These are phyloP conservation scores for Musa beccarii DNA, from an alignment of 176 grass and related monocot genomes.

Conservation along the genomic window DNA sequence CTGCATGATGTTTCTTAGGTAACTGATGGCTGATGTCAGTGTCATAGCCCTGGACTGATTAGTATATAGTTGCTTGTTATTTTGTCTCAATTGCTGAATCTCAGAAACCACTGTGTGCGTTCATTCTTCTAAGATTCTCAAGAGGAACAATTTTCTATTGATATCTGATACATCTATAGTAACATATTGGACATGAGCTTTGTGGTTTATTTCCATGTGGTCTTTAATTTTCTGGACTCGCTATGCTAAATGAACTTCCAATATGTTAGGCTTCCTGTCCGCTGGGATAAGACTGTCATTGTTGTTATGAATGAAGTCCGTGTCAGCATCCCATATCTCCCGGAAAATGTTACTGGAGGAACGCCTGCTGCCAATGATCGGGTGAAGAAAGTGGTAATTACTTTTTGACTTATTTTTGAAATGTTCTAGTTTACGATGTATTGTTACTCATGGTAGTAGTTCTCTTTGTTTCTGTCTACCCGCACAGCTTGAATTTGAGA, in stretches of 20 bases:
- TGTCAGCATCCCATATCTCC: slow-evolving; percentile 77
- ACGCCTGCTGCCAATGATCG: slow-evolving; percentile 78
- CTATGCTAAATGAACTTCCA: slow-evolving; percentile 15
- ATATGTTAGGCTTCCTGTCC: slow-evolving; percentile 76
- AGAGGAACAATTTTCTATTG: background rate
- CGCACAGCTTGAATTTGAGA: slow-evolving; percentile 78
- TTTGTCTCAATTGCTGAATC: no score
- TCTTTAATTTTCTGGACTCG: background rate
- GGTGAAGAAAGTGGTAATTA: slow-evolving; percentile 92
- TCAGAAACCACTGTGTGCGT: no score
- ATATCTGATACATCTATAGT: background rate
- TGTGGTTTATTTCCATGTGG: background rate
- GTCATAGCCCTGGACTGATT: no score
- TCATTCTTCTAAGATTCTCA: no score
- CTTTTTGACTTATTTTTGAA: background rate
- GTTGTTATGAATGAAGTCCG: slow-evolving; percentile 88
- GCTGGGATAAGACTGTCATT: slow-evolving; percentile 91
- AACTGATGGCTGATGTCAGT: no score
- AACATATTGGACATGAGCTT: background rate
- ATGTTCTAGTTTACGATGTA: background rate
- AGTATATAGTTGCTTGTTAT: no score
- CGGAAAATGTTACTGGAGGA: slow-evolving; percentile 88
- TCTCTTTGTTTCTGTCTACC: slow-evolving; percentile 7
- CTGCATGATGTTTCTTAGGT: no score
- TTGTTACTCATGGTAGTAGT: slow-evolving; percentile 8